These are phyloP conservation scores for Blepharisma stoltei DNA, from an alignment of 73 alveolate genomes.

Conservation along the genomic window DNA sequence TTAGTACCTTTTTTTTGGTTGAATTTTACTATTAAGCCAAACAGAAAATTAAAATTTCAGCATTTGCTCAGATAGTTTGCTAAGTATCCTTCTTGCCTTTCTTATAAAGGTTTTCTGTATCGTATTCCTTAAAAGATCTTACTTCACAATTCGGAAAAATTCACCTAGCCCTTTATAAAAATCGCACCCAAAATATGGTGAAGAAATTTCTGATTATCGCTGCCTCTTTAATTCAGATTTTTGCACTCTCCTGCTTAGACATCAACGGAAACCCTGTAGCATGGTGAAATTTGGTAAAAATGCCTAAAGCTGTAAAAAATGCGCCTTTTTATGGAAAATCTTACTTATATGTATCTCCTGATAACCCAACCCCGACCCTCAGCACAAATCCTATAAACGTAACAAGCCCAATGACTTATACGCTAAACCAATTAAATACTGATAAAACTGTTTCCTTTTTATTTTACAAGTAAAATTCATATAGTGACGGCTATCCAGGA, in stretches of 20 bases:
- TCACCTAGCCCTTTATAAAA: too few species aligned
- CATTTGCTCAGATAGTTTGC: too few species aligned
- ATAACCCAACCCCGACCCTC: not conserved
- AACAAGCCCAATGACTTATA: not conserved
- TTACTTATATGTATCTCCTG: not conserved
- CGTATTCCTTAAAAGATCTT: too few species aligned
- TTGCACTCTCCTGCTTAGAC: not conserved
- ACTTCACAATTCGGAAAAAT: too few species aligned
- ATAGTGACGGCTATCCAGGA: not conserved
- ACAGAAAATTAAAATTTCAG: too few species aligned
- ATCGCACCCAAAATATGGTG: too few species aligned
- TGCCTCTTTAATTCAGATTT: not conserved
- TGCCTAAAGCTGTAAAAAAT: not conserved
- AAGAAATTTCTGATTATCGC: too few species aligned
- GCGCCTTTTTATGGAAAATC: not conserved
- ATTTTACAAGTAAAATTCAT: not conserved
- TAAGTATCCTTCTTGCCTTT: too few species aligned
- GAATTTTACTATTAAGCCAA: too few species aligned
- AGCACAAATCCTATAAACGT: not conserved
- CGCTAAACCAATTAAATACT: not conserved
- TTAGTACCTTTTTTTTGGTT: too few species aligned
- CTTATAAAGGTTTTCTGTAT: too few species aligned
- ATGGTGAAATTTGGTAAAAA: not conserved
- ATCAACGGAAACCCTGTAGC: not conserved
- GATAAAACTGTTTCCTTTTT: not conserved